phyloP scores from a whole-genome alignment of 257 asterid species.

The Galeopsis tetrahit region DNA sequence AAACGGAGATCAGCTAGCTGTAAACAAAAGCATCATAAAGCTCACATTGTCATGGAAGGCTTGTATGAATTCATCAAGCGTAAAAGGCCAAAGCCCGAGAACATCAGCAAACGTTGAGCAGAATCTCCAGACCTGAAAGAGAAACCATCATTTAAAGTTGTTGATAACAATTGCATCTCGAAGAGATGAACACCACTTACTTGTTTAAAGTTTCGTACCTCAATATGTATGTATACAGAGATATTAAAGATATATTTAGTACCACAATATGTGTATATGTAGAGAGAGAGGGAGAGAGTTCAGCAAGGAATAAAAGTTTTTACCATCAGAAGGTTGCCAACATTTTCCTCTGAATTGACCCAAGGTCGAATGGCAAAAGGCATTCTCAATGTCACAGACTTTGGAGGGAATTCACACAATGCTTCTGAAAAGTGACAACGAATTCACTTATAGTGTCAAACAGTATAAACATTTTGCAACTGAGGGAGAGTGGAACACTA shows the following conservation, averaged over 20 bases:
- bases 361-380: conserved; percentile 90
- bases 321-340: conserved; percentile 97
- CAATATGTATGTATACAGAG: neutral
- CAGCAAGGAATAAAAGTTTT: conserved; percentile 16
- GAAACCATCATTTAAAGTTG: conserved; percentile 29
- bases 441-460: conserved; percentile 15
- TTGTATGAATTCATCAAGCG: conserved; percentile 92
- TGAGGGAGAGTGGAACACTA: conserved; percentile 2
- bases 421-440: conserved; percentile 56
- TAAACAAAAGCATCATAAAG: conserved; percentile 34
- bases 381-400: conserved; percentile 71
- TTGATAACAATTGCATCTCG: conserved; percentile 1
- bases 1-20: conserved; percentile 22
- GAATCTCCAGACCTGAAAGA: conserved; percentile 93
- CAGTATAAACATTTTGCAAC: conserved; percentile 18
- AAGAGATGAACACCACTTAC: neutral
- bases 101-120: conserved; percentile 93
- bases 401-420: conserved; percentile 90
- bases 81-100: conserved; percentile 98
- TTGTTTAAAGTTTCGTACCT: neutral
- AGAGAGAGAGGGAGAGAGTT: neutral
- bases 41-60: conserved; percentile 95
- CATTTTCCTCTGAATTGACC: conserved; percentile 88
- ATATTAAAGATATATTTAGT: neutral
- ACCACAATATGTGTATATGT: neutral